Evolutionary conservation across 306 rosid genomes (phyloP).

Genomic region (Ziziphus jujuba): DNA sequence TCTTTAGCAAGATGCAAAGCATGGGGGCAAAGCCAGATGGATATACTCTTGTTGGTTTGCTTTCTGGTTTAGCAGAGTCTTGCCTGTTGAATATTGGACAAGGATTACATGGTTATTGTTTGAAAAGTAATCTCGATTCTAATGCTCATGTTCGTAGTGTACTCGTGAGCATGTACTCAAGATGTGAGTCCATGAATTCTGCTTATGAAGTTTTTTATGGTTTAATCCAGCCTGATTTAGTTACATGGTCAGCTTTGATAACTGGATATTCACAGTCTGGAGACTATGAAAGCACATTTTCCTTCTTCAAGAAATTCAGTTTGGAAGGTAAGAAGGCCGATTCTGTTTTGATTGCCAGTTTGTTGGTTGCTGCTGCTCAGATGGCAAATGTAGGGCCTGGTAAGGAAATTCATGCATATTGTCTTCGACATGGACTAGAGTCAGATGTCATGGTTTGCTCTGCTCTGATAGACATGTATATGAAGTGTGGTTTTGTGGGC

Average conservation of each 20-base stretch:
- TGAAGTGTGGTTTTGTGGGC: conserved; percentile 70
- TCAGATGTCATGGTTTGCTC: conserved; percentile 72
- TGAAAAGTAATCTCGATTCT: conserved; percentile 53
- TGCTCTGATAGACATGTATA: conserved; percentile 77
- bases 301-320: conserved; percentile 57
- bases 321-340: conserved; percentile 57
- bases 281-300: conserved; percentile 47
- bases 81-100: conserved; percentile 52
- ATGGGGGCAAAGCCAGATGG: conserved; percentile 63
- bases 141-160: conserved; percentile 66
- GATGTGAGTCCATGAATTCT: conserved; percentile 61
- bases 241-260: conserved; percentile 84
- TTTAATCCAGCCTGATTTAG: conserved; percentile 67
- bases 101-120: conserved; percentile 66
- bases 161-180: conserved; percentile 79
- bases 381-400: conserved; percentile 54
- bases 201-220: conserved; percentile 62
- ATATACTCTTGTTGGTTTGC: conserved; percentile 72
- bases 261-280: conserved; percentile 71
- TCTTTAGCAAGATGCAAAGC: conserved; percentile 57
- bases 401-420: conserved; percentile 66
- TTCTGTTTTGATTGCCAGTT: conserved; percentile 63
- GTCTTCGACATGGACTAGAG: conserved; percentile 65
- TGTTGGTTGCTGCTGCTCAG: conserved; percentile 73
- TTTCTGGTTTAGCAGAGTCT: conserved; percentile 49